Evolutionary conservation across 495 filamentous ascomycete genomes (phyloP).

Genomic region (Recurvomyces mirabilis): DNA sequence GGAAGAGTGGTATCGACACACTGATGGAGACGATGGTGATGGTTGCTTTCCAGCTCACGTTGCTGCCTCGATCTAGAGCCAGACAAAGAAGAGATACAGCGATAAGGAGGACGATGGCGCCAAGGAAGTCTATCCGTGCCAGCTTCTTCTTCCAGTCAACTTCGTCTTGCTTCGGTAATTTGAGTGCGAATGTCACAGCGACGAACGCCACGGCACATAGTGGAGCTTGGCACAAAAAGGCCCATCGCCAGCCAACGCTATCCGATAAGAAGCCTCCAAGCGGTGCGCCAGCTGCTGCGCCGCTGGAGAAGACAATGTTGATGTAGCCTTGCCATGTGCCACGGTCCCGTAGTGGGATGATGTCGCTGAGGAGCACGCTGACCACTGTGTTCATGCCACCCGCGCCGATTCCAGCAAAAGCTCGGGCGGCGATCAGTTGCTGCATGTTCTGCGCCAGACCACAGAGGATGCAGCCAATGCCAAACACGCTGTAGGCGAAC

Average conservation of each 20-base stretch:
- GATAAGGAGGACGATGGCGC: slow-evolving; percentile 53
- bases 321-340: slow-evolving; percentile 71
- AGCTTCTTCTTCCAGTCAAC: slow-evolving; percentile 54
- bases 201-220: slow-evolving; percentile 60
- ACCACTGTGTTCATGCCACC: slow-evolving; percentile 79
- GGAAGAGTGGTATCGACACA: slow-evolving; percentile 50
- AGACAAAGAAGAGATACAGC: slow-evolving; percentile 64
- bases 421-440: slow-evolving; percentile 56
- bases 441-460: slow-evolving; percentile 59
- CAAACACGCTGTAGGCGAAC: slow-evolving; percentile 64
- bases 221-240: slow-evolving; percentile 51
- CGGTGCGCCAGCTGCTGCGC: slow-evolving; percentile 60
- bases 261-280: slow-evolving; percentile 68
- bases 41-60: slow-evolving; percentile 53
- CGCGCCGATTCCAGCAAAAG: slow-evolving; percentile 68
- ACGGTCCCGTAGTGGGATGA: slow-evolving; percentile 74
- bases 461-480: slow-evolving; percentile 59
- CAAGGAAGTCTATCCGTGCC: slow-evolving; percentile 66
- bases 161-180: slow-evolving; percentile 47
- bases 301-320: slow-evolving; percentile 66
- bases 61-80: slow-evolving; percentile 69
- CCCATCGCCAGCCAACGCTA: slow-evolving; percentile 73
- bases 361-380: slow-evolving; percentile 65
- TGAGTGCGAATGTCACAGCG: slow-evolving; percentile 49
- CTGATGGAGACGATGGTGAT: slow-evolving; percentile 49